Percentiles rank a stretch among this genome's conserved stretches.
Evolutionary conservation across 2,329 filamentous ascomycete genomes (phyloP).

Genomic region (Ambrosiella cleistominuta): DNA sequence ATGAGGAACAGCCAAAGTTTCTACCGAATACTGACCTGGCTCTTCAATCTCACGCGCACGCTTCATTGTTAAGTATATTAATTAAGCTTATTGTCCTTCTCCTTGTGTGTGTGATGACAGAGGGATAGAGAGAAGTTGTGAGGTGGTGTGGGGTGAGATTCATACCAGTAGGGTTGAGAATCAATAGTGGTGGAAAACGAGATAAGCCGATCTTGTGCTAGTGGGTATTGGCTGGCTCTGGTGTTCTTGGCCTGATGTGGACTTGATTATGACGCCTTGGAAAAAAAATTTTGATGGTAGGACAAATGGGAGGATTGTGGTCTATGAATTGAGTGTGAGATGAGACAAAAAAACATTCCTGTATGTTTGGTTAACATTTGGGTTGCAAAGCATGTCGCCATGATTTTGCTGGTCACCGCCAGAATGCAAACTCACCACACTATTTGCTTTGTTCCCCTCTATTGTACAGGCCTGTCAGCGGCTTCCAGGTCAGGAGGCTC

Average conservation of each 20-base stretch:
- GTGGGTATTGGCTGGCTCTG: background rate
- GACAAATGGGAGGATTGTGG: background rate
- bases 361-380: no score
- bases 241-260: background rate
- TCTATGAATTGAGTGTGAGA: background rate
- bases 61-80: slow-evolving; percentile 31
- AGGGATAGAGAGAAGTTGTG: background rate
- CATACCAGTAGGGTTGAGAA: slow-evolving; percentile 6
- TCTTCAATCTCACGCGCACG: slow-evolving; percentile 43
- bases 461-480: background rate
- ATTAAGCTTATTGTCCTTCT: slow-evolving; percentile 9
- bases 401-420: background rate
- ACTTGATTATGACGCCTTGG: background rate
- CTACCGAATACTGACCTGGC: slow-evolving; percentile 8
- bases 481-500: background rate
- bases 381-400: background rate
- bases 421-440: background rate
- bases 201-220: background rate
- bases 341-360: background rate
- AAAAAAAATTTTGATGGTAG: background rate
- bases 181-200: background rate
- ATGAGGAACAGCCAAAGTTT: slow-evolving; percentile 1
- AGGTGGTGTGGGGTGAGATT: slow-evolving; percentile 6
- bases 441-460: background rate
- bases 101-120: background rate